A percentile compares a stretch with the other conserved stretches of the same genome.
These are phyloP conservation scores for Boletus rufocinnamomeus DNA, from an alignment of 768 basidiomycete species.

Conservation along the genomic window DNA sequence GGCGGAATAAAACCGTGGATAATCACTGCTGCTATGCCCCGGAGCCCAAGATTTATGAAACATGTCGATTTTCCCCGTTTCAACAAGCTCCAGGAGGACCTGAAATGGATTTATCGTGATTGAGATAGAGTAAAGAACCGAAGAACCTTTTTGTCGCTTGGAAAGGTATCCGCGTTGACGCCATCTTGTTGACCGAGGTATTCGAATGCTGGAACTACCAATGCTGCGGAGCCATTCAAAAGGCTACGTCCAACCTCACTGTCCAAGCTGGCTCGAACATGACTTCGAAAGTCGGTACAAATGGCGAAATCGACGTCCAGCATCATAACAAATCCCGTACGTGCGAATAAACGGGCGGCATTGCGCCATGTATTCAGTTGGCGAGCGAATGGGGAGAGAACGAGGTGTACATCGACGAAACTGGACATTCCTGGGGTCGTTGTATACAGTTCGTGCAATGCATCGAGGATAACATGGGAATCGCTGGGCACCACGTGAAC, in stretches of 20 bases:
- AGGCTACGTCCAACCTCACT: slow-evolving; percentile 43
- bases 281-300: slow-evolving; percentile 75
- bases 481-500: slow-evolving; percentile 59
- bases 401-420: slow-evolving; percentile 84
- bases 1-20: slow-evolving; percentile 63
- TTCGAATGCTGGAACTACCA: slow-evolving; percentile 88
- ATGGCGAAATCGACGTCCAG: slow-evolving; percentile 87
- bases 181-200: slow-evolving; percentile 68
- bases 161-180: slow-evolving; percentile 57
- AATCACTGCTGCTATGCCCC: slow-evolving; percentile 83
- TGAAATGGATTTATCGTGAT: slow-evolving; percentile 23
- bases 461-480: slow-evolving; percentile 53
- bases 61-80: slow-evolving; percentile 59
- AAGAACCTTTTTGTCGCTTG: slow-evolving; percentile 63
- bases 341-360: slow-evolving; percentile 78
- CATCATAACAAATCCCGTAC: slow-evolving; percentile 87
- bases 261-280: slow-evolving; percentile 46
- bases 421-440: slow-evolving; percentile 64
- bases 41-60: slow-evolving; percentile 79
- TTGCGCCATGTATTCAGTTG: slow-evolving; percentile 94
- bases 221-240: slow-evolving; percentile 60
- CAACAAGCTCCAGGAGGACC: slow-evolving; percentile 61
- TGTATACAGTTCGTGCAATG: slow-evolving; percentile 65
- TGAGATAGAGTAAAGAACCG: background rate
- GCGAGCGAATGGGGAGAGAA: slow-evolving; percentile 76